phyloP scores from a whole-genome alignment of 768 basidiomycete species.

The Rossbeevera mucosa region DNA sequence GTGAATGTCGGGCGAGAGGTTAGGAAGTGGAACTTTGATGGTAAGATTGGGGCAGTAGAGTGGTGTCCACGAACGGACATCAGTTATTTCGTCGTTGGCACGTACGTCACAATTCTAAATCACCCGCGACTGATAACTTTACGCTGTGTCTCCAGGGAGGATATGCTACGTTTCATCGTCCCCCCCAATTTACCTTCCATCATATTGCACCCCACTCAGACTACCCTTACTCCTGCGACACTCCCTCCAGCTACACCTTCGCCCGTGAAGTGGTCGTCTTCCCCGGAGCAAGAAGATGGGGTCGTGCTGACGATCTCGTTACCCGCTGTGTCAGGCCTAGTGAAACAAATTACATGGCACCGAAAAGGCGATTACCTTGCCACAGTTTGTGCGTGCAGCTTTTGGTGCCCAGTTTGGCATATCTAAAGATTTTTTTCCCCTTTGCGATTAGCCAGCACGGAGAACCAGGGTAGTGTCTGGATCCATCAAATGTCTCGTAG shows the following conservation, averaged over 20 bases:
- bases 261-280: conserved; percentile 65
- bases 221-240: conserved; percentile 57
- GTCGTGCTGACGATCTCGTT: conserved; percentile 60
- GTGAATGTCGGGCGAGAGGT: conserved; percentile 84
- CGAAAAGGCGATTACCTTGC: conserved; percentile 92
- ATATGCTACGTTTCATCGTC: conserved; percentile 70
- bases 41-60: conserved; percentile 77
- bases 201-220: conserved; percentile 54
- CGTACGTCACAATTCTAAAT: conserved; percentile 48
- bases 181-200: conserved; percentile 71
- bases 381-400: conserved; percentile 74
- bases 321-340: conserved; percentile 61
- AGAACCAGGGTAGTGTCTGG: conserved; percentile 80
- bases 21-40: conserved; percentile 77
- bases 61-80: conserved; percentile 92
- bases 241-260: conserved; percentile 60
- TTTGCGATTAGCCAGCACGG: conserved; percentile 49
- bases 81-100: conserved; percentile 70
- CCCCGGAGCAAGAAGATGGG: conserved; percentile 43
- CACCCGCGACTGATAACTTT: conserved; percentile 7
- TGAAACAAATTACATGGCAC: conserved; percentile 89
- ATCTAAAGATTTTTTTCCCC: conserved; percentile 5
- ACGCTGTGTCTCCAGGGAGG: conserved; percentile 53
- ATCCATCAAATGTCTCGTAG: conserved; percentile 93
- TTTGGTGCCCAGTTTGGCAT: conserved; percentile 4